A percentile compares a stretch with the other conserved stretches of the same genome.
Evolutionary conservation across 441 rosid species (phyloP).

Genomic region (Populus hybrid): DNA sequence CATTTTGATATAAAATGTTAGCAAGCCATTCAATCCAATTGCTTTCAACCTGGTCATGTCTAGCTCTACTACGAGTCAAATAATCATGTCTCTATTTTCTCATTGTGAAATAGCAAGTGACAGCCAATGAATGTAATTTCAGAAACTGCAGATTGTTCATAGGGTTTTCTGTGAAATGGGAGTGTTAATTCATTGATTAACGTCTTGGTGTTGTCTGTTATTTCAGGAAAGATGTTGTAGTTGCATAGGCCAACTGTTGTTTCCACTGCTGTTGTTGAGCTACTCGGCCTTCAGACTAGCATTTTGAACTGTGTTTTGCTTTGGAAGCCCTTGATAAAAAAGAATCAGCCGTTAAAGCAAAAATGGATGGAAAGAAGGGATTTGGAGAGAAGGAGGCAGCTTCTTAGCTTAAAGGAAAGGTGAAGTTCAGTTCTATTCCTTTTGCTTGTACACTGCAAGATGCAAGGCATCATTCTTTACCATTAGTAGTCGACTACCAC

Average conservation of each 20-base stretch:
- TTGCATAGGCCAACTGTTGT: background rate
- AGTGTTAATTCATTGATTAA: background rate
- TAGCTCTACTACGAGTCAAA: background rate
- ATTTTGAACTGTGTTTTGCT: background rate
- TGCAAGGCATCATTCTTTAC: background rate
- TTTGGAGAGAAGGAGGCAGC: constrained; percentile 7
- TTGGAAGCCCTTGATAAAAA: background rate
- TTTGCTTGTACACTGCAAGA: constrained; percentile 15
- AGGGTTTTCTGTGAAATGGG: too few species aligned
- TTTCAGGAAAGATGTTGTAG: constrained; percentile 24
- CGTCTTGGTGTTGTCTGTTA: background rate
- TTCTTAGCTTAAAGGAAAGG: constrained; percentile 28
- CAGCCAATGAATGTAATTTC: background rate
- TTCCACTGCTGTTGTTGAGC: constrained; percentile 9
- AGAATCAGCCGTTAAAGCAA: constrained; percentile 7
- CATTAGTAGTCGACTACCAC: background rate
- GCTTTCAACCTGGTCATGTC: background rate
- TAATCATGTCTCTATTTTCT: too few species aligned
- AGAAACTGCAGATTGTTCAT: background rate
- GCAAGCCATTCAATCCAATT: background rate
- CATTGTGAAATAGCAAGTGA: background rate
- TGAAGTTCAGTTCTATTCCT: constrained; percentile 15
- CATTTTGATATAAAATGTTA: background rate
- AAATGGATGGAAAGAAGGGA: background rate
- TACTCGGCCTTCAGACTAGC: background rate